Conservation (phyloP, 2,329 filamentous ascomycete genomes). For the Gnomoniopsis smithogilvyi region DNA sequence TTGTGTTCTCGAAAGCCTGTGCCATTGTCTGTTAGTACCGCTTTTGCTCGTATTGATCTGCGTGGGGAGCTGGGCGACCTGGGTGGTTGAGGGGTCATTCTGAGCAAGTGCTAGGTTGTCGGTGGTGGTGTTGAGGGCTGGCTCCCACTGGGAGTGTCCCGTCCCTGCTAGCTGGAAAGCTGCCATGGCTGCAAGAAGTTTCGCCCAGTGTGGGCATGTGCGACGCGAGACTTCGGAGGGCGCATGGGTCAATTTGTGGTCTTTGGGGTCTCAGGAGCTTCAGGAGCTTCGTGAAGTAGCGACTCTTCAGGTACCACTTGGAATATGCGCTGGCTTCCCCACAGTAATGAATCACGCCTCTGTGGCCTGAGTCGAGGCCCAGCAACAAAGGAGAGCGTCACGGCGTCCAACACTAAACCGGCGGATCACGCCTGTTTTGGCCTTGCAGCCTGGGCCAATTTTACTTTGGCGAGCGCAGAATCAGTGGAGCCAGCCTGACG, state of each 20-base stretch:
- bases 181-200: too few species aligned
- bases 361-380: neutral
- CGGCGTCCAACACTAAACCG: too few species aligned
- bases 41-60: neutral
- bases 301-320: neutral
- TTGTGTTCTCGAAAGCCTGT: conserved; percentile 98
- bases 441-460: neutral
- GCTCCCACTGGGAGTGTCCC: neutral
- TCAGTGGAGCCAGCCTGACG: neutral
- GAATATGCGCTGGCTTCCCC: neutral
- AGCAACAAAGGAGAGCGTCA: neutral
- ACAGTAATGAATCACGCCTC: neutral
- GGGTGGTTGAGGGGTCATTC: neutral
- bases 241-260: neutral
- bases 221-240: neutral
- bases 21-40: conserved; percentile 1
- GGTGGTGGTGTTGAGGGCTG: too few species aligned
- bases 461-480: neutral
- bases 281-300: neutral
- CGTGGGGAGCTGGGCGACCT: neutral
- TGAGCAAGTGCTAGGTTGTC: neutral
- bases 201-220: neutral
- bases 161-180: neutral
- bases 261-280: neutral
- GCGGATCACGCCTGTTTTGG: neutral